Conservation (phyloP, 805 yeast species). For the Lipomyces starkeyi region DNA sequence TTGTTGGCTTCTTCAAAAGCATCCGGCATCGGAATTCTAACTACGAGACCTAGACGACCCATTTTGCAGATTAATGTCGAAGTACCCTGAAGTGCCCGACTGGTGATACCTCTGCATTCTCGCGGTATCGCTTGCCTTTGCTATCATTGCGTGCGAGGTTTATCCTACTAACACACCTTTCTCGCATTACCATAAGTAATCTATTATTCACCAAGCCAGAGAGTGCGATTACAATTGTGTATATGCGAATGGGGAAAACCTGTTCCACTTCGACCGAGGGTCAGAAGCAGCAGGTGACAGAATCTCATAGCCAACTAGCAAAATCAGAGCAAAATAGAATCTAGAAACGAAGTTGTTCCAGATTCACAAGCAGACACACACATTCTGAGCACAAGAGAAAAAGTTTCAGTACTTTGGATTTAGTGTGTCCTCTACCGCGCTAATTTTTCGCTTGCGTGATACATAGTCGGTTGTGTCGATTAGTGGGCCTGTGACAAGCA, state of each 20-base stretch:
- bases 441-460: no score
- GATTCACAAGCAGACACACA: no score
- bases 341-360: not conserved
- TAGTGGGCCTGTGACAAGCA: no score
- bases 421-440: no score
- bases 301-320: slow-evolving; percentile 2
- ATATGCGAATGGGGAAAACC: not conserved
- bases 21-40: no score
- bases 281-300: not conserved
- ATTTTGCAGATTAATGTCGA: slow-evolving; percentile 55
- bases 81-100: slow-evolving; percentile 47
- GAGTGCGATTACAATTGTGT: not conserved
- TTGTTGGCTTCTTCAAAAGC: no score
- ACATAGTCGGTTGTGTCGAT: no score
- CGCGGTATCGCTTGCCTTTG: slow-evolving; percentile 54
- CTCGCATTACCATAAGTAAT: slow-evolving; percentile 41
- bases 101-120: slow-evolving; percentile 60
- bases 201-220: not conserved
- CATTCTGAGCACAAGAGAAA: no score
- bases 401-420: not conserved
- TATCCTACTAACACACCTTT: slow-evolving; percentile 61
- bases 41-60: no score
- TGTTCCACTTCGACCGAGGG: not conserved
- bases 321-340: not conserved
- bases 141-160: slow-evolving; percentile 49